These are phyloP conservation scores for Yamadazyma sp. DNA, from an alignment of 1,139 yeast genomes.

Conservation along the genomic window DNA sequence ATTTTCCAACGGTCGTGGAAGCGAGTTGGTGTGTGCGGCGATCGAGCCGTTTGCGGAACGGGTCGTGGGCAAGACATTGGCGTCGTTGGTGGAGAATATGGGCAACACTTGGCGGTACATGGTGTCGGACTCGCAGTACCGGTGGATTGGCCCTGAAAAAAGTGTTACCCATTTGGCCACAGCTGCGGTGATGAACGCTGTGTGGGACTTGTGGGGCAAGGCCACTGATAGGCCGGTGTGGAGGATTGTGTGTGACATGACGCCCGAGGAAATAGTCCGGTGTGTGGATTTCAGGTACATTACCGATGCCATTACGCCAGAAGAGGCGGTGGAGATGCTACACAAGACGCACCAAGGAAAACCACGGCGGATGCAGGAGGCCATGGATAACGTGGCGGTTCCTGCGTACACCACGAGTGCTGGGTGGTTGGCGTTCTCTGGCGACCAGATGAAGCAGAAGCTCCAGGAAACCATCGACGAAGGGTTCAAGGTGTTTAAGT, in stretches of 20 bases:
- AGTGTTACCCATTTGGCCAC: constrained; percentile 33
- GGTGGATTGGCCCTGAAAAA: constrained; percentile 43
- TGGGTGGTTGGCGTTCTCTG: constrained; percentile 44
- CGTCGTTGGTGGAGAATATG: constrained; percentile 28
- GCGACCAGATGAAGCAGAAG: constrained; percentile 31
- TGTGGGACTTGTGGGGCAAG: constrained; percentile 42
- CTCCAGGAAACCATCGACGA: constrained; percentile 29
- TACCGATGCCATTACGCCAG: constrained; percentile 38
- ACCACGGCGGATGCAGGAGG: constrained; percentile 24
- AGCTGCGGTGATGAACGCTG: constrained; percentile 27
- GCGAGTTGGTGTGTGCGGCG: constrained; percentile 16
- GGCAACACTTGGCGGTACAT: constrained; percentile 37
- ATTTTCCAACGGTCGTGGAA: constrained; percentile 18
- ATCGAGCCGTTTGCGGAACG: constrained; percentile 19
- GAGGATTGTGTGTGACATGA: constrained; percentile 35
- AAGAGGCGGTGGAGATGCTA: constrained; percentile 32
- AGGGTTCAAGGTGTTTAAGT: constrained; percentile 40
- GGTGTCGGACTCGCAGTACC: constrained; percentile 33
- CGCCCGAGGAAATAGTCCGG: constrained; percentile 41
- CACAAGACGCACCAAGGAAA: constrained; percentile 27
- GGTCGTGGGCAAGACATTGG: constrained; percentile 23
- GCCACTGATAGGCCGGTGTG: constrained; percentile 32
- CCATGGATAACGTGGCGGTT: constrained; percentile 31
- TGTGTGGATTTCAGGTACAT: constrained; percentile 43
- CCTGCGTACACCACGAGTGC: constrained; percentile 47